Evolutionary conservation across 768 basidiomycete genomes (phyloP).

Genomic region (Tricholoma saponaceum): DNA sequence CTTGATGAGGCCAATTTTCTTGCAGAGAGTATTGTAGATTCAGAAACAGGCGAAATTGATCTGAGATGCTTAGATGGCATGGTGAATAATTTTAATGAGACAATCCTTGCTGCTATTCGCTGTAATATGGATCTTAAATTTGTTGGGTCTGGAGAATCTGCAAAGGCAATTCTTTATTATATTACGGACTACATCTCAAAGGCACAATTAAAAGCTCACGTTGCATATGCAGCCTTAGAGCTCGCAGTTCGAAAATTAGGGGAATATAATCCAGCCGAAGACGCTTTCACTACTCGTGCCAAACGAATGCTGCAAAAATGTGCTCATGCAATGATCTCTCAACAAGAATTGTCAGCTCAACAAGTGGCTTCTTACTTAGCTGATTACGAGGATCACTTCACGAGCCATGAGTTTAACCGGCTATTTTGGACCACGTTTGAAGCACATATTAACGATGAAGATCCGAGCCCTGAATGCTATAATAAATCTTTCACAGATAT

Average conservation of each 20-base stretch:
- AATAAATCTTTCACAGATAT: too few relatives aligned
- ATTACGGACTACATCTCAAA: slow-evolving; percentile 49
- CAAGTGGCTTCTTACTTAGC: slow-evolving; percentile 31
- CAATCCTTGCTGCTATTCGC: slow-evolving; percentile 28
- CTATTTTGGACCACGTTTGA: slow-evolving; percentile 34
- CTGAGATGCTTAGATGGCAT: slow-evolving; percentile 32
- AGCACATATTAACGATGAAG: slow-evolving; percentile 14
- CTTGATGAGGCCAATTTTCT: too few relatives aligned
- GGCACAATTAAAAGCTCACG: slow-evolving; percentile 34
- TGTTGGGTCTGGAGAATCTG: slow-evolving; percentile 34
- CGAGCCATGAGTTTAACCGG: slow-evolving; percentile 27
- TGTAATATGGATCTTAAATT: slow-evolving; percentile 49
- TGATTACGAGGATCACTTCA: slow-evolving; percentile 31
- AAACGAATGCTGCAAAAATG: slow-evolving; percentile 35
- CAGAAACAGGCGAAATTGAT: slow-evolving; percentile 25
- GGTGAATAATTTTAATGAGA: slow-evolving; percentile 40
- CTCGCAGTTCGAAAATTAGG: slow-evolving; percentile 26
- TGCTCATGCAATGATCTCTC: slow-evolving; percentile 30
- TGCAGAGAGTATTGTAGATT: too few relatives aligned
- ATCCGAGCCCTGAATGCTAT: slow-evolving; percentile 23
- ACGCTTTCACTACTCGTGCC: slow-evolving; percentile 12
- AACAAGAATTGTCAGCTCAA: slow-evolving; percentile 36
- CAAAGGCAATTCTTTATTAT: slow-evolving; percentile 41
- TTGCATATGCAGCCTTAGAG: slow-evolving; percentile 34
- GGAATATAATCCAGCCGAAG: slow-evolving; percentile 12